Base-by-base conservation (phyloP, 2,329 filamentous ascomycete genomes). In the Cadophora sp. region DNA sequence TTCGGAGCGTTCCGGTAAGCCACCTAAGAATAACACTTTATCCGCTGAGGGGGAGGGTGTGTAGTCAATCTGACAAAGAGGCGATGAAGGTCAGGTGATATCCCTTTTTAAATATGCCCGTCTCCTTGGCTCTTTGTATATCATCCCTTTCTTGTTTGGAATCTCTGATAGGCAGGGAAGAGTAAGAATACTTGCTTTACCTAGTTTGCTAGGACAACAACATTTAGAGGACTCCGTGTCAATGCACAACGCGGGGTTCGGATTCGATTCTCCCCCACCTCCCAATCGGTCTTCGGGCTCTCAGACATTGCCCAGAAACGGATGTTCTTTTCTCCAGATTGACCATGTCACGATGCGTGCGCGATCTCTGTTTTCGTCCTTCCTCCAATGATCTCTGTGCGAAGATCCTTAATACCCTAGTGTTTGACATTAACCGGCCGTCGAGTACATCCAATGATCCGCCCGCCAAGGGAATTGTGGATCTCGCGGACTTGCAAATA, bases 261-360 rank as follows among this genome's bases (percentile, higher is more conserved):
- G 19, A 5, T 37, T 43, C 40, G 16, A 11, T 43, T 43, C 40
- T 51, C 19, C 26, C 26, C 50, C 61, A 37, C 50, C 8, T 40
- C 29, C 61, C 43, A 55, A 27, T 48, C 43, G n/a, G 19, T 48
- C 3, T 22, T 22, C 43, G 7, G 24, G n/a, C 12, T 40, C 14
- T 29, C 50, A 40, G 40, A 55, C 61, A 26, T 37, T 16, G 48
- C 61, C 61, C 27, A 63, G 61, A 37, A 26, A 29, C 61, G 48
- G 61, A 34, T 16, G 26, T 63, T 63, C 27, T 51, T 63, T 63
- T 34, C 51, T 63, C 61, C 61, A 53, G 31, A 63, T 63, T 62
- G 61, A 63, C n/a, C 29, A 53, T 63, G 43, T 53, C 61, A 63
- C 50, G 6, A 34, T 26, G 19, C 26, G 19, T 50, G 29, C 48